Base-by-base conservation (phyloP, 768 basidiomycete genomes). In the Phanerochaete sordida region DNA sequence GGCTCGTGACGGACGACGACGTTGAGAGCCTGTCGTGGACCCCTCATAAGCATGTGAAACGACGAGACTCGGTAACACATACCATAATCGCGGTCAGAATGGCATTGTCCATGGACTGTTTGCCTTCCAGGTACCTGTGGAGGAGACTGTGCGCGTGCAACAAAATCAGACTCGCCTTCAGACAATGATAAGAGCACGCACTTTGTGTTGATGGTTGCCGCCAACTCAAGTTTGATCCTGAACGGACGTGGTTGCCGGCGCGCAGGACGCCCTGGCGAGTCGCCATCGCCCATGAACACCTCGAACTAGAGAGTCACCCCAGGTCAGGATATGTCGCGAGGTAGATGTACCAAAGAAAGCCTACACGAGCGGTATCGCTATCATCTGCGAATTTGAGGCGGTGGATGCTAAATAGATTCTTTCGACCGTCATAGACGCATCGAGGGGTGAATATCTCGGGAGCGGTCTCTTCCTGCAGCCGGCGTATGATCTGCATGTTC, bases 381-480 rank as follows among this genome's bases (percentile, higher is more conserved):
- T 60, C 67, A n/a, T 77, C 78, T 28, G 81, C 83, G 39, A 93
- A 84, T 0, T 85, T 82, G 8, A 92, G 76, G 58, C 81, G 77
- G 43, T 81, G 77, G 16, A 83, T 73, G 24, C 86, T 78, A 65
- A 90, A 93, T 48, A 86, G 70, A 62, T 92, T 93, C 71, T 91
- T 93, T 44, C 88, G 79, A 0, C 91, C 91, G 59, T 93, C 91
- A 60, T 91, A 93, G 1, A 84, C 90, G n/a, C 79, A 86, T 13
- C 79, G 83, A 11, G 88, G 90, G 2, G 83, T 89, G 68, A 93
- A 93, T 23, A 89, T 75, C 21, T 80, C 72, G 0, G 84, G 84
- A 1, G 84, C 83, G 4, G 81, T 77, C 0, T 74, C 69, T 4
- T 74, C 76, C 69, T 93, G 92, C 16, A 93, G 70, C 16, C 75